These are phyloP conservation scores for Chrysosporium keratinophilum DNA, from an alignment of 2,329 filamentous ascomycete species.

Conservation along the genomic window DNA sequence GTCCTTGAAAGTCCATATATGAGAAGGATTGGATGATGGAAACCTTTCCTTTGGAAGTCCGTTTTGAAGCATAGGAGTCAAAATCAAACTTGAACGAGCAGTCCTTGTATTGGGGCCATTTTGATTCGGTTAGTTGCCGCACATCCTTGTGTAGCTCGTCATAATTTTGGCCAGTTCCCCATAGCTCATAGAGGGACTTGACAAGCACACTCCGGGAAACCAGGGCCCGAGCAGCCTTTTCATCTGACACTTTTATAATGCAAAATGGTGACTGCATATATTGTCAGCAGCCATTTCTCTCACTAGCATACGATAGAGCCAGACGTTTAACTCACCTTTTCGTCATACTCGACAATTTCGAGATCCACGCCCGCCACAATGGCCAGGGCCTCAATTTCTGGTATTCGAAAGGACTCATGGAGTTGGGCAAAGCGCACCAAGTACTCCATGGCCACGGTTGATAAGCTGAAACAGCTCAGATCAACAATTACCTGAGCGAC, in stretches of 20 bases:
- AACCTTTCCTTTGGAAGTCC: conserved; percentile 53
- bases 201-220: conserved; percentile 69
- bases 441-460: conserved; percentile 51
- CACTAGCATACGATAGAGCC: neutral
- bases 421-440: conserved; percentile 80
- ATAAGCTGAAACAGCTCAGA: too few relatives aligned
- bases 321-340: conserved; percentile 49
- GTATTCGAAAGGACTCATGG: conserved; percentile 80
- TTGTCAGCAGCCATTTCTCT: conserved; percentile 11
- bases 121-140: conserved; percentile 45
- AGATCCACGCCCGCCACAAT: conserved; percentile 56
- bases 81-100: conserved; percentile 73
- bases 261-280: conserved; percentile 71
- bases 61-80: conserved; percentile 70
- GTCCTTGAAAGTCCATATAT: conserved; percentile 67
- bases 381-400: conserved; percentile 75
- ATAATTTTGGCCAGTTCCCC: conserved; percentile 63
- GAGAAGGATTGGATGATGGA: conserved; percentile 70
- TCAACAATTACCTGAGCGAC: too few relatives aligned
- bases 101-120: conserved; percentile 57
- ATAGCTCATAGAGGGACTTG: conserved; percentile 78
- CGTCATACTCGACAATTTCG: conserved; percentile 62
- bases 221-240: conserved; percentile 54
- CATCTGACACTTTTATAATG: conserved; percentile 58
- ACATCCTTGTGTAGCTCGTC: conserved; percentile 58